Evolutionary conservation across 345 rosid species (phyloP).

Genomic region (Syzygium jambos): DNA sequence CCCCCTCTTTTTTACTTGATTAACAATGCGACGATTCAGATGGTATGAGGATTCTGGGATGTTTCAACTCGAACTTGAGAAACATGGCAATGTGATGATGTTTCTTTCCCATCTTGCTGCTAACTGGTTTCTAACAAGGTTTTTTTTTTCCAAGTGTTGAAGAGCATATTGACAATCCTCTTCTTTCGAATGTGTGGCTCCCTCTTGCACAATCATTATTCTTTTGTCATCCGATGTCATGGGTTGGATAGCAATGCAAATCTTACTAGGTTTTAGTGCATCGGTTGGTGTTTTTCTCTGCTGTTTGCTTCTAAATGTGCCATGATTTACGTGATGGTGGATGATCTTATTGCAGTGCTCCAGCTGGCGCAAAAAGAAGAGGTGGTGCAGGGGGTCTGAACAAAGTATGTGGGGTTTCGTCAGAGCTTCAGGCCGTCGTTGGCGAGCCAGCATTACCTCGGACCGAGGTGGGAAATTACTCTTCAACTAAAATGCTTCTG

Average conservation of each 20-base stretch:
- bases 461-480: conserved; percentile 54
- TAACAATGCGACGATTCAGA: neutral
- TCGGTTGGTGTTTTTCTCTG: neutral
- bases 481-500: neutral
- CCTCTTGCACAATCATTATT: neutral
- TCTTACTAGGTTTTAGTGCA: neutral
- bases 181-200: neutral
- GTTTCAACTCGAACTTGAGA: neutral
- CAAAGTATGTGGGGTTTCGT: conserved; percentile 94
- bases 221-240: neutral
- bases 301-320: neutral
- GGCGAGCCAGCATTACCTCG: conserved; percentile 96
- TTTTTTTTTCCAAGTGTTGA: neutral
- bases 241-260: neutral
- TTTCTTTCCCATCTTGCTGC: neutral
- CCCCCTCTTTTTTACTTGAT: neutral
- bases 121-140: neutral
- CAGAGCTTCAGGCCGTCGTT: conserved; percentile 81
- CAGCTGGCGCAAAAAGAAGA: conserved; percentile 71
- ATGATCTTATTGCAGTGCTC: conserved; percentile 40
- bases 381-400: conserved; percentile 95
- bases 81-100: neutral
- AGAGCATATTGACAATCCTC: neutral
- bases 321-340: neutral
- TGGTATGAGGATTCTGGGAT: neutral